Evolutionary conservation across 1,139 yeast species (phyloP).

Genomic region (Blastobotrys ciferrii): DNA sequence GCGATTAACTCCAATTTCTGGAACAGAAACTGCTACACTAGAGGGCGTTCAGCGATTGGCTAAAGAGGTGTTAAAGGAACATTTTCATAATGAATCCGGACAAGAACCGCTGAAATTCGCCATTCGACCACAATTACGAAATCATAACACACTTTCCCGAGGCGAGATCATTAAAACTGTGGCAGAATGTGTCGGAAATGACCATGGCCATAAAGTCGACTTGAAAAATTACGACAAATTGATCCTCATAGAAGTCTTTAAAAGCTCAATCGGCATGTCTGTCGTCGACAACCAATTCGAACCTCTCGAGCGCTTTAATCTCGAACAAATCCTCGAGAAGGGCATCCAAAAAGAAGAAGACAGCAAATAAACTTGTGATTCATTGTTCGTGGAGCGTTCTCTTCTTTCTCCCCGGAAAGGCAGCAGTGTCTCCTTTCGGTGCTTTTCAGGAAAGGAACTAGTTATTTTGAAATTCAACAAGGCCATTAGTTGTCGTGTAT

Average conservation of each 20-base stretch:
- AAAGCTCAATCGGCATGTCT: constrained; percentile 37
- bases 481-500: no score
- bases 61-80: constrained; percentile 57
- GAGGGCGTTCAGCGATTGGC: constrained; percentile 65
- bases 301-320: constrained; percentile 52
- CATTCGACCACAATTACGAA: constrained; percentile 73
- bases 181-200: constrained; percentile 70
- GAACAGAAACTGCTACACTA: constrained; percentile 68
- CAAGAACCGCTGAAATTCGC: constrained; percentile 63
- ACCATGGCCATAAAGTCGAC: constrained; percentile 74
- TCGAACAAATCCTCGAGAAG: constrained; percentile 57
- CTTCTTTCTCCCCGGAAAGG: no score
- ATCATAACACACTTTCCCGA: constrained; percentile 69
- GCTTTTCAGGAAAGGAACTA: no score
- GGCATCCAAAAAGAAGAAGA: constrained; percentile 5
- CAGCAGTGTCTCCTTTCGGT: no score
- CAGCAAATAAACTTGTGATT: not conserved
- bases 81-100: constrained; percentile 55
- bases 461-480: no score
- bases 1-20: constrained; percentile 74
- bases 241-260: constrained; percentile 82
- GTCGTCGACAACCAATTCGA: constrained; percentile 64
- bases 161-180: constrained; percentile 67
- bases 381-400: no score
- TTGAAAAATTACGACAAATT: constrained; percentile 76